Base-by-base conservation (phyloP, 495 filamentous ascomycete genomes). In the Neurospora africana region DNA sequence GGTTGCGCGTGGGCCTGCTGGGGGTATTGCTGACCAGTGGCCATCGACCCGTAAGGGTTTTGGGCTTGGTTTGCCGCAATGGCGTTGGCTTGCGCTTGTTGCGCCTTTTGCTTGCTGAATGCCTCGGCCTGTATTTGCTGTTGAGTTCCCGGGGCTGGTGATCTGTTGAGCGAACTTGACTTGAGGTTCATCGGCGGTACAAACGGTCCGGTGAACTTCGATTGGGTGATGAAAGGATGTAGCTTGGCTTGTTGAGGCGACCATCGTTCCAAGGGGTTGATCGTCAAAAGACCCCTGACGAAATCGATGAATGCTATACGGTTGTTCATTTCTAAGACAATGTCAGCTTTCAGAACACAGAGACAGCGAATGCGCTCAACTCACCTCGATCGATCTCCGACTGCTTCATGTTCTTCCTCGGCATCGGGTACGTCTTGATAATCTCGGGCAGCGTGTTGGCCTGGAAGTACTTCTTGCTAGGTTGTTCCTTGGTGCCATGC, bases 381-480 rank as follows among this genome's bases (percentile, higher is more conserved):
- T 74, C 85, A 98, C 96, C 96, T 91, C 95, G 85, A 71, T 99
- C 96, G 73, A 98, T 89, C 80, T 99, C 96, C 74, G 89, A 89
- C 75, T 91, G 96, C 83, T 99, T 99, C 96, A 99, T 99, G 74
- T 98, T 97, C 83, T 99, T 99, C 78, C 96, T 85, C 37, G 96
- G 96, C 94, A 99, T 97, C 41, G 95, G 90, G 79, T 99, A 99
- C 74, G 91, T 92, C 77, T 95, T 91, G 81, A 99, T 98, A 74
- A 99, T 98, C 72, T 98, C 96, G 19, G 96, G 94, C 68, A 99
- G 81, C 3, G 94, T 97, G 38, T 89, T 97, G 4, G 94, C 93
- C 75, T 91, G 89, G 83, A 99, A 99, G 81, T 99, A 99, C 82
- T 98, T 98, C 87, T 99, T 99, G 87, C 96, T 98, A 53, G 96